Evolutionary conservation across 176 grass and related monocot species (phyloP).

Genomic region (Poa annua): DNA sequence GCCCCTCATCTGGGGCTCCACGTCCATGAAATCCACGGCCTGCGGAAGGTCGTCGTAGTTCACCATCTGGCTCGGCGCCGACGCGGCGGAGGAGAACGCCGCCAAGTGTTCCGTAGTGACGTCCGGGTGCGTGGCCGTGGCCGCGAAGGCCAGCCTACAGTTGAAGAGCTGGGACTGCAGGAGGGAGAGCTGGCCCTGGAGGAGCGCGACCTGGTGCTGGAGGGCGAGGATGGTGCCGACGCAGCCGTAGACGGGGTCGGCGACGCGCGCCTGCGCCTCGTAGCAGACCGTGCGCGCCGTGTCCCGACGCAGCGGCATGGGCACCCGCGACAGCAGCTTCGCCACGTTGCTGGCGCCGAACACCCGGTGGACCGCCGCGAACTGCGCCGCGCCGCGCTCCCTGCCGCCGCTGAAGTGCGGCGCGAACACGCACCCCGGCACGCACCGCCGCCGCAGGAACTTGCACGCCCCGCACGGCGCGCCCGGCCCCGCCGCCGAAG

Average conservation of each 20-base stretch:
- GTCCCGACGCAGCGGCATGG: conserved; percentile 51
- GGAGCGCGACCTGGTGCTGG: conserved; percentile 73
- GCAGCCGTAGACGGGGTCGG: conserved; percentile 84
- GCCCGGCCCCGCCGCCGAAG: conserved; percentile 24
- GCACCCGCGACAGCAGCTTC: conserved; percentile 73
- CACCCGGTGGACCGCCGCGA: conserved; percentile 72
- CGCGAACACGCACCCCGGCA: conserved; percentile 68
- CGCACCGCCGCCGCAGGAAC: conserved; percentile 88
- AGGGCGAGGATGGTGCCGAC: conserved; percentile 76
- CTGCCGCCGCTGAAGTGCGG: conserved; percentile 62
- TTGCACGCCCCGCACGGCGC: conserved; percentile 90
- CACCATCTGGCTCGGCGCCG: conserved; percentile 42
- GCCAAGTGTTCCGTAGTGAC: conserved; percentile 29
- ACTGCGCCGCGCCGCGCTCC: conserved; percentile 52
- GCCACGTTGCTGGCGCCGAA: conserved; percentile 91
- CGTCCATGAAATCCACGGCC: conserved; percentile 52
- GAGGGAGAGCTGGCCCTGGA: conserved; percentile 66
- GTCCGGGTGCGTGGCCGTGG: conserved; percentile 25
- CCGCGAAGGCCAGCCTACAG: conserved; percentile 54
- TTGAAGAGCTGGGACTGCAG: conserved; percentile 61
- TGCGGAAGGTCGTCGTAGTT: conserved; percentile 49
- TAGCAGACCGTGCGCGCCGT: conserved; percentile 70
- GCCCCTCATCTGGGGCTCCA: conserved; percentile 33
- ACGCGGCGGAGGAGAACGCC: conserved; percentile 44
- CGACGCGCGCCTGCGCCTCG: conserved; percentile 79